Percentiles rank a stretch among this genome's conserved stretches.
phyloP scores from a whole-genome alignment of 768 basidiomycete genomes.

The Tricholoma sp. region DNA sequence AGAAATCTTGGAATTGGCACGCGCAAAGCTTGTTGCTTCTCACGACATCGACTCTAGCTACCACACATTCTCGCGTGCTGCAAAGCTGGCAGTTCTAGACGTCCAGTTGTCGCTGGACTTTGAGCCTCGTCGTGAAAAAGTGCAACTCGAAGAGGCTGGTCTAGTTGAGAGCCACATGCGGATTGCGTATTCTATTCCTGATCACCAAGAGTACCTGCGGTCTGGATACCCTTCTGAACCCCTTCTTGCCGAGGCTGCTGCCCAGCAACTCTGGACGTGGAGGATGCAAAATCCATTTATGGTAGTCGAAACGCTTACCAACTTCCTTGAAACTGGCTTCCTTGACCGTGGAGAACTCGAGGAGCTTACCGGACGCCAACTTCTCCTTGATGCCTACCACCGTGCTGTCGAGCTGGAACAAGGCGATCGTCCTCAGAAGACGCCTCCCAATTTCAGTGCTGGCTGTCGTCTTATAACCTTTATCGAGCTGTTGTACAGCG shows the following conservation, averaged over 20 bases:
- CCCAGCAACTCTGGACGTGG: neutral
- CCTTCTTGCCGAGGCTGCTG: neutral
- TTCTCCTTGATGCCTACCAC: neutral
- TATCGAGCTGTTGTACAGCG: neutral
- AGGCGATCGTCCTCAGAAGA: neutral
- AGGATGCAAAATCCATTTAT: neutral
- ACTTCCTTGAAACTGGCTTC: neutral
- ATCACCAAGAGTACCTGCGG: constrained; percentile 11
- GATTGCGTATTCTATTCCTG: constrained; percentile 20
- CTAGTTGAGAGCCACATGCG: constrained; percentile 24
- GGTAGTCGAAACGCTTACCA: neutral
- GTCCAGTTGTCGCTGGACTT: neutral
- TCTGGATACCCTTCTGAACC: neutral
- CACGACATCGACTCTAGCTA: neutral
- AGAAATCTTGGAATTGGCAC: neutral
- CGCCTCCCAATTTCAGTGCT: neutral
- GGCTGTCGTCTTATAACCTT: neutral
- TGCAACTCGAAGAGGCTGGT: neutral
- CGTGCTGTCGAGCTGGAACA: neutral
- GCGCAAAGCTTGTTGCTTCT: neutral
- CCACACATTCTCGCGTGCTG: neutral
- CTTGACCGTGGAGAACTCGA: neutral
- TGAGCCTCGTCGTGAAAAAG: neutral
- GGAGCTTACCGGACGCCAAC: neutral
- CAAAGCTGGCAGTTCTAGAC: too few species aligned